phyloP scores from a whole-genome alignment of 768 basidiomycete genomes.

The Exidia glandulosa region DNA sequence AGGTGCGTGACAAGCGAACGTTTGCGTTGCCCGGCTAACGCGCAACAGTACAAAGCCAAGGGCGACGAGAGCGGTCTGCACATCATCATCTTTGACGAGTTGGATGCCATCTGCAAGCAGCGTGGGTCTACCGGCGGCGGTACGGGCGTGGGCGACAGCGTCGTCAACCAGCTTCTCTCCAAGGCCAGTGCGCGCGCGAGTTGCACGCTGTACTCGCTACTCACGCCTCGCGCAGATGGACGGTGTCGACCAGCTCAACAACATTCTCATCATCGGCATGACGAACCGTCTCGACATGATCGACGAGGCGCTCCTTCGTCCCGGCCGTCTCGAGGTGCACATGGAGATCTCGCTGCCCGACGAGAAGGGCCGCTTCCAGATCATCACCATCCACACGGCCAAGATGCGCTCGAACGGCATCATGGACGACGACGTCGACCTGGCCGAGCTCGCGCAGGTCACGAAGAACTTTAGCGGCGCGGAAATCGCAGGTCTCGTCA shows the following conservation, averaged over 20 bases:
- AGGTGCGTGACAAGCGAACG: conserved; percentile 37
- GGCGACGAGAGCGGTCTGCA: conserved; percentile 94
- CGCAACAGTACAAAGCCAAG: conserved; percentile 81
- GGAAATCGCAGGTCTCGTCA: conserved; percentile 90
- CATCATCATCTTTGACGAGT: conserved; percentile 98
- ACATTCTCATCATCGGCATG: conserved; percentile 99
- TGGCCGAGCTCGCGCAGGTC: conserved; percentile 63
- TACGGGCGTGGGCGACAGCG: conserved; percentile 97
- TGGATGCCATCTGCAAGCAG: conserved; percentile 98
- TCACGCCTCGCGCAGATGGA: conserved; percentile 66
- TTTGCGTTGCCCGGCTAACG: conserved; percentile 5
- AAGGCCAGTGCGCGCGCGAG: conserved; percentile 53
- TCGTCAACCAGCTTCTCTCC: conserved; percentile 95
- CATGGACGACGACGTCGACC: conserved; percentile 78
- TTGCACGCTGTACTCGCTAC: not conserved
- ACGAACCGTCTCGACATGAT: conserved; percentile 98
- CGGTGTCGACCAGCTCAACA: conserved; percentile 96
- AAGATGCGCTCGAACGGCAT: conserved; percentile 91
- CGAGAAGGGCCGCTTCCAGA: conserved; percentile 84
- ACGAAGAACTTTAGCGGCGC: conserved; percentile 99
- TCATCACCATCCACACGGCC: conserved; percentile 86
- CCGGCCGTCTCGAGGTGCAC: conserved; percentile 97
- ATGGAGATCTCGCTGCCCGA: conserved; percentile 99
- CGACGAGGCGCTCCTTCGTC: conserved; percentile 92
- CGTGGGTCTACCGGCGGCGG: conserved; percentile 85